phyloP scores from a whole-genome alignment of 257 asterid genomes.

The Lycium ferocissimum region DNA sequence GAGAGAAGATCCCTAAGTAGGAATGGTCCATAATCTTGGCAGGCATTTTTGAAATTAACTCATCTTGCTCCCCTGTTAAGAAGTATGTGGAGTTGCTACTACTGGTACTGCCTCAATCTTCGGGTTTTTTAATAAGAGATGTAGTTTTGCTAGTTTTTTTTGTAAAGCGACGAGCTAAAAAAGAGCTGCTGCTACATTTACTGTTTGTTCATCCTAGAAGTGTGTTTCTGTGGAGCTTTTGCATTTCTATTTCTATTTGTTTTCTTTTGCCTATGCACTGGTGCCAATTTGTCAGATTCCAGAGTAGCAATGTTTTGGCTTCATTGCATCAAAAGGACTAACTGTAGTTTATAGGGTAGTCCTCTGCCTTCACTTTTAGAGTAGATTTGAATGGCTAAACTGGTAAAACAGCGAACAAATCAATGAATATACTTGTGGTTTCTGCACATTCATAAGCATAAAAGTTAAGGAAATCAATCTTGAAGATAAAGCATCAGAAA shows the following conservation, averaged over 20 bases:
- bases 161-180: background rate
- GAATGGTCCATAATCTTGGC: slow-evolving; percentile 16
- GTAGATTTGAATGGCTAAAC: too few relatives aligned
- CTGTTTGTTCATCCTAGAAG: slow-evolving; percentile 8
- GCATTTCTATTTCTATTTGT: background rate
- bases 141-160: background rate
- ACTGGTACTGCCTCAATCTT: slow-evolving; percentile 13
- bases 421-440: too few relatives aligned
- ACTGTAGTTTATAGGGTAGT: too few relatives aligned
- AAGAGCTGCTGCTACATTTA: slow-evolving; percentile 12
- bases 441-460: too few relatives aligned
- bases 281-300: too few relatives aligned
- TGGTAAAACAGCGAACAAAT: too few relatives aligned
- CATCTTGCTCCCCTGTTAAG: slow-evolving; percentile 4
- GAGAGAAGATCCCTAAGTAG: slow-evolving; percentile 63
- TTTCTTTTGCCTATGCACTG: too few relatives aligned
- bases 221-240: slow-evolving; percentile 12
- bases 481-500: background rate
- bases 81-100: background rate
- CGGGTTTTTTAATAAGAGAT: background rate
- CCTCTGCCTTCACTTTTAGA: too few relatives aligned
- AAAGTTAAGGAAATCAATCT: background rate
- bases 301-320: too few relatives aligned
- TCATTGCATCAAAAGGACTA: too few relatives aligned
- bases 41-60: background rate